Evolutionary conservation across 495 filamentous ascomycete species (phyloP), one percentile per base, ranked within the genome.

Genomic region (Margaritispora aquatica): DNA sequence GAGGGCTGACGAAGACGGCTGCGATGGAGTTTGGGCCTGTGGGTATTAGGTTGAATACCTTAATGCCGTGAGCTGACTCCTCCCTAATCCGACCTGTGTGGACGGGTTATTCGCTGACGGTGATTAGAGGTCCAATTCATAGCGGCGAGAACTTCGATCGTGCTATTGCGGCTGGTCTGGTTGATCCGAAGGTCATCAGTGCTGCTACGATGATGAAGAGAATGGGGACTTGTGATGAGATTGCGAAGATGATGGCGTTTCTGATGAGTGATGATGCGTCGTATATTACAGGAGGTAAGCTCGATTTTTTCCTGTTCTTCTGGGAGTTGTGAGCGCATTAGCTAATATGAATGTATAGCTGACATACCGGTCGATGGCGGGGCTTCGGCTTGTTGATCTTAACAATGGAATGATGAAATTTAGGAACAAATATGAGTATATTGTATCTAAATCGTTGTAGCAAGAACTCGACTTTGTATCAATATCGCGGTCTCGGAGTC

Each of bases 1-100:
- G 84, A 44, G 85, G 82, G 17, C 66, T 88, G 63, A 84, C 81
- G 11, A 77, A 70, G 60, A 71, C 73, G 10, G 82, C 82, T 19
- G 83, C 84, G 1, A 79, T 76, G 55, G 83, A 87, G 67, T 77
- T 75, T 50, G 81, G 81, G 10, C 57, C 56, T 19, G 76, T 72
- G 48, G 72, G 70, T 20, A 77, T 87, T 58, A 70, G 84, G 54
- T 76, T 87, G 24, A 88, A 88, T 69, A 73, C 76, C 26, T 13
- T 58, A 17, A 50, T 58, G 44, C 55, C 55, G 55, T 58, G n/a
- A 58, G 55, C 36, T n/a, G n/a, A n/a, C n/a, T n/a, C n/a, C n/a
- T 24, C 20, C 19, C 47, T 23, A 5, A 24, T 50, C 47, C n/a
- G 21, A 24, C 9, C 24, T 50, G 23, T 50, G 11, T 8, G 24